These are phyloP conservation scores for Asclepias syriaca DNA, from an alignment of 257 asterid genomes.

Conservation along the genomic window DNA sequence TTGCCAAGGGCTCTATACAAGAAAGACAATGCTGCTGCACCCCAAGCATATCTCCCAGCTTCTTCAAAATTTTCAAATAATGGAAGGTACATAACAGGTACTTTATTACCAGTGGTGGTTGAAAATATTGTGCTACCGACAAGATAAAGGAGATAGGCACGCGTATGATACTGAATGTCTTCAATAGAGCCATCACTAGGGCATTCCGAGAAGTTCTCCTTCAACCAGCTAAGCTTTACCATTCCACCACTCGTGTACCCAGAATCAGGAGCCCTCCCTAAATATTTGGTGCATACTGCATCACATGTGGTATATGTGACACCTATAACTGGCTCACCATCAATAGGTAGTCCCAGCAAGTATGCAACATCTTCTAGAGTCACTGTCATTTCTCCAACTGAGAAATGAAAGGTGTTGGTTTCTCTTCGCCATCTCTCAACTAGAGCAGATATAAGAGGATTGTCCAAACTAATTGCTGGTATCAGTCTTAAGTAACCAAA, in stretches of 20 bases:
- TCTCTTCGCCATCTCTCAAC: conserved; percentile 99
- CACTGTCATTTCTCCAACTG: conserved; percentile 89
- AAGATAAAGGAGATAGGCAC: conserved; percentile 93
- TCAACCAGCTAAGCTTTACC: conserved; percentile 98
- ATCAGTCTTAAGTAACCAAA: conserved; percentile 72
- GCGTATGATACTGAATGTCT: conserved; percentile 66
- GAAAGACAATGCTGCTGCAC: conserved; percentile 88
- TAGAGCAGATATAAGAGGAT: conserved; percentile 89
- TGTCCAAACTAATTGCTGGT: conserved; percentile 75
- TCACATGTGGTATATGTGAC: conserved; percentile 74
- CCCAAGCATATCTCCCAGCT: conserved; percentile 97
- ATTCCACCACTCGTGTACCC: conserved; percentile 57
- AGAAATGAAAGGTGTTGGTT: conserved; percentile 88
- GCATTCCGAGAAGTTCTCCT: conserved; percentile 77
- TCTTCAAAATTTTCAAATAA: conserved; percentile 82
- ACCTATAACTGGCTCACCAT: conserved; percentile 94
- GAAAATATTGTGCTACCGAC: conserved; percentile 93
- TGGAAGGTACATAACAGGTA: conserved; percentile 95
- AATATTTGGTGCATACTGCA: conserved; percentile 34
- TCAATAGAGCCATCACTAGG: conserved; percentile 59
- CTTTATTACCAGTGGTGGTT: conserved; percentile 95
- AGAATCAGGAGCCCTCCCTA: conserved; percentile 42
- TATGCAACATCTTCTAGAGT: conserved; percentile 91
- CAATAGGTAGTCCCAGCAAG: conserved; percentile 83
- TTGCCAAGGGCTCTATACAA: conserved; percentile 92